These are phyloP conservation scores for Capsicum baccatum DNA, from an alignment of 257 asterid species.

Conservation along the genomic window DNA sequence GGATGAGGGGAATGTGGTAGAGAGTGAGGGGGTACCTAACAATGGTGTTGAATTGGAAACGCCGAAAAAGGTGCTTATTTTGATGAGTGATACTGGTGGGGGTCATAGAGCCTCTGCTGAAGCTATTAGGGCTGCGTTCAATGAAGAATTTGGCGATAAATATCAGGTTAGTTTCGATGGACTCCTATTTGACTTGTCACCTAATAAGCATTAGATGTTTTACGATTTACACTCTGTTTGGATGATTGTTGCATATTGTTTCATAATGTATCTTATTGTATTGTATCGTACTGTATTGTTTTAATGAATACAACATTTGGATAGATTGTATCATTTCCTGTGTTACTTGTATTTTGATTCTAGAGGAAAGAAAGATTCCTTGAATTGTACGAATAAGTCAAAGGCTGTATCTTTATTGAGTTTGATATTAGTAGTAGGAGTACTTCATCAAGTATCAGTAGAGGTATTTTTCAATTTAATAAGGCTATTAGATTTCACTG, in stretches of 20 bases:
- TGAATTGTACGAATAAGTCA: conserved; percentile 45
- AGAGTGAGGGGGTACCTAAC: conserved; percentile 53
- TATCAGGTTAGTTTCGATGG: conserved; percentile 65
- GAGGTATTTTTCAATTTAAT: conserved; percentile 62
- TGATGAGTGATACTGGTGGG: conserved; percentile 99
- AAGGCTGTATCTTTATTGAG: conserved; percentile 63
- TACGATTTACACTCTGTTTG: background rate
- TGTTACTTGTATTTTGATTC: conserved; percentile 57
- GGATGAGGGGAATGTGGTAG: conserved; percentile 63
- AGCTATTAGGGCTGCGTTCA: conserved; percentile 93
- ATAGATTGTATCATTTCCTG: too few relatives aligned
- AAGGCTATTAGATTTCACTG: conserved; percentile 76
- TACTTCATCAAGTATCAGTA: conserved; percentile 62
- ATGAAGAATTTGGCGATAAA: conserved; percentile 81
- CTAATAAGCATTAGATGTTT: background rate
- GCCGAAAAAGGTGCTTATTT: conserved; percentile 79
- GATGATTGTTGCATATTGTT: too few relatives aligned
- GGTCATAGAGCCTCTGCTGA: conserved; percentile 99
- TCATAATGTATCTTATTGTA: too few relatives aligned
- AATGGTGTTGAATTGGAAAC: conserved; percentile 46
- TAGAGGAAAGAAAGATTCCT: conserved; percentile 22
- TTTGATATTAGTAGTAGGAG: conserved; percentile 58
- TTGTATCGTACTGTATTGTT: too few relatives aligned
- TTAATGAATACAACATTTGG: too few relatives aligned
- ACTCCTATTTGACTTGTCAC: background rate